Percentiles rank a stretch among this genome's conserved stretches.
Evolutionary conservation across 164 flowering plant genomes (phyloP).

Genomic region (Cinnamomum micranthum): DNA sequence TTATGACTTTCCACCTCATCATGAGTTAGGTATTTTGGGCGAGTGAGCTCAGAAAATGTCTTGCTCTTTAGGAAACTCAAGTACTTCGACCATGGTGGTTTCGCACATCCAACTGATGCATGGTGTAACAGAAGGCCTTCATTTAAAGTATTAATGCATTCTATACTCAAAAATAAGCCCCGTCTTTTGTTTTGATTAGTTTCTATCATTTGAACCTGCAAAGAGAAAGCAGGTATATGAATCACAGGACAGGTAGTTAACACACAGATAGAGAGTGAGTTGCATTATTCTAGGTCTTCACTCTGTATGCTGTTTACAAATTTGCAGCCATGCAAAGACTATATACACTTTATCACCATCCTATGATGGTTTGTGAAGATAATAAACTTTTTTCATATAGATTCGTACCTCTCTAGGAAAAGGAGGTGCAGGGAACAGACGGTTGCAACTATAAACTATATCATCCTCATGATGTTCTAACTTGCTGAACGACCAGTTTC

Average conservation of each 20-base stretch:
- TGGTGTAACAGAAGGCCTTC: slow-evolving; percentile 87
- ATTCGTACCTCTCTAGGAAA: slow-evolving; percentile 87
- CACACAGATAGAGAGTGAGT: background rate
- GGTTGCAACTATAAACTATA: slow-evolving; percentile 82
- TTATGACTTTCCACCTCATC: slow-evolving; percentile 27
- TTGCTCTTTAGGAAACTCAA: slow-evolving; percentile 85
- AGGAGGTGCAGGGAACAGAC: slow-evolving; percentile 94
- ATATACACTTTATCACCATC: background rate
- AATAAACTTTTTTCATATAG: background rate
- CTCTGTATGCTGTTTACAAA: too few relatives aligned
- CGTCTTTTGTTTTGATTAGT: slow-evolving; percentile 56
- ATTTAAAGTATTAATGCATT: slow-evolving; percentile 84
- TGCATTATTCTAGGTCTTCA: background rate
- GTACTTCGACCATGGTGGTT: slow-evolving; percentile 84
- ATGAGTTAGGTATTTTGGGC: slow-evolving; percentile 52
- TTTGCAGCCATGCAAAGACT: background rate
- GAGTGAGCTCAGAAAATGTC: slow-evolving; percentile 68
- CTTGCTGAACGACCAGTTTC: slow-evolving; percentile 98
- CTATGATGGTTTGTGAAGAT: background rate
- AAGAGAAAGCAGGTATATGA: background rate
- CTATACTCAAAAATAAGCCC: slow-evolving; percentile 63
- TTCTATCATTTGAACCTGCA: slow-evolving; percentile 72
- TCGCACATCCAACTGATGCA: slow-evolving; percentile 74
- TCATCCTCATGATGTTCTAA: slow-evolving; percentile 79
- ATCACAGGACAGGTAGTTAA: background rate